phyloP scores from a whole-genome alignment of 2,329 filamentous ascomycete genomes.

The Fusarium decemcellulare region DNA sequence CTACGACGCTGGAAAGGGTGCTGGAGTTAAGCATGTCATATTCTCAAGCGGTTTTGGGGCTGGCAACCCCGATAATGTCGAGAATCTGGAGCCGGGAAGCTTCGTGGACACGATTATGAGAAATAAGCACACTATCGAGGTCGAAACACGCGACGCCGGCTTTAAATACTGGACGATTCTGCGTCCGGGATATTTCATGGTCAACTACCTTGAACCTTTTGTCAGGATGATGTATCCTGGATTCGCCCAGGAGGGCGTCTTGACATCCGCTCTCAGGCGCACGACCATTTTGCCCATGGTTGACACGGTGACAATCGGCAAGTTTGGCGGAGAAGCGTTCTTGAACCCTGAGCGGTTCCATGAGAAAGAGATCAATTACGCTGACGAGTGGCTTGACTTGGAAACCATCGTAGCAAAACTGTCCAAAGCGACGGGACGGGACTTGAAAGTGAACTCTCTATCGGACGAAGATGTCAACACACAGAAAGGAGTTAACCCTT shows the following conservation, averaged over 20 bases:
- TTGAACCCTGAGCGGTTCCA: conserved; percentile 58
- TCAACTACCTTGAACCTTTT: conserved; percentile 62
- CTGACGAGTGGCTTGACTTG: conserved; percentile 55
- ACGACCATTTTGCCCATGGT: conserved; percentile 59
- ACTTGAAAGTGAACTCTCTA: conserved; percentile 55
- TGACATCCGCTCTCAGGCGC: conserved; percentile 52
- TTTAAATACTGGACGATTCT: conserved; percentile 64
- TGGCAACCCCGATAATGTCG: conserved; percentile 47
- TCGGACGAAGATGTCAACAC: conserved; percentile 58
- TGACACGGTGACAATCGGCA: conserved; percentile 63
- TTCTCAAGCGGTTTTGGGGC: conserved; percentile 53
- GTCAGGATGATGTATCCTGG: conserved; percentile 55
- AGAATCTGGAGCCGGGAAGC: conserved; percentile 44
- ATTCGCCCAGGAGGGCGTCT: conserved; percentile 55
- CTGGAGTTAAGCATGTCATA: conserved; percentile 55
- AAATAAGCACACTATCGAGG: conserved; percentile 60
- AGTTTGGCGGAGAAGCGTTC: conserved; percentile 60
- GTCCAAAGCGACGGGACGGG: conserved; percentile 49
- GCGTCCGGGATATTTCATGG: conserved; percentile 66
- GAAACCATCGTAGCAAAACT: conserved; percentile 56
- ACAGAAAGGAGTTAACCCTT: conserved; percentile 53
- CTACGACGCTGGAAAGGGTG: conserved; percentile 54
- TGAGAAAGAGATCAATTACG: conserved; percentile 56
- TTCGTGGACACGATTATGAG: conserved; percentile 49
- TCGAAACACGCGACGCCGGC: conserved; percentile 51